Base-by-base conservation (phyloP, 2,329 filamentous ascomycete species). In the Nemania sp. region DNA sequence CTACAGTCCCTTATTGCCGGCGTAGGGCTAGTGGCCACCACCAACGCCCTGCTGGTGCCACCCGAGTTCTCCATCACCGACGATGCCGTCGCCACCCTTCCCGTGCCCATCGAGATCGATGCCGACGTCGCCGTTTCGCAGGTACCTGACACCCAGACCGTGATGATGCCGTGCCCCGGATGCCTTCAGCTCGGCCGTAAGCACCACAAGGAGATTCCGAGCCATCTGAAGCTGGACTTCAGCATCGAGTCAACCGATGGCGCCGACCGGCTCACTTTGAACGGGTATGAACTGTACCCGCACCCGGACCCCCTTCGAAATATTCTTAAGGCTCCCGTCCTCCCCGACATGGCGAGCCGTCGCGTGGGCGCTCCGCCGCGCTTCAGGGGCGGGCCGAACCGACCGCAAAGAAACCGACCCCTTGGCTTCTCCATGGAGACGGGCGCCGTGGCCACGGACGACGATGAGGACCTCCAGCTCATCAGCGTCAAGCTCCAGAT, bases 221-320 rank as follows among this genome's bases (percentile, higher is more conserved):
- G 79, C 53, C 80, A 83, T 62, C 78, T 90, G 64, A 80, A 84
- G 70, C 80, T 92, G 45, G 82, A 86, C 73, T 87, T 92, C 73
- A 80, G 77, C 65, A 77, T 91, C 69, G 82, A 86, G 18, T 79
- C 83, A 67, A 78, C 80, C 32, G 71, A 77, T 47, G 80, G 80
- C 55, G 74, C 76, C 66, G 82, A 86, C 69, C 81, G 80, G 49
- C 80, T 92, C 27, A 75, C 87, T 43, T 73, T 91, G 65, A 91
- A 91, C 77, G 87, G 85, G 65, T 85, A 86, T 68, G 85, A 88
- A 73, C 80, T 92, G 20, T 92, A 89, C 72, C 87, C 87, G 18
- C 79, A 82, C 59, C 77, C 86, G 70, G 80, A 86, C 74, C 81
- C 84, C 1, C 81, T 83, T 76, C 76, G 76, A 70, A 78, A 79